Evolutionary conservation across 2,329 filamentous ascomycete species (phyloP).

Genomic region (Penicillium rolfsii): DNA sequence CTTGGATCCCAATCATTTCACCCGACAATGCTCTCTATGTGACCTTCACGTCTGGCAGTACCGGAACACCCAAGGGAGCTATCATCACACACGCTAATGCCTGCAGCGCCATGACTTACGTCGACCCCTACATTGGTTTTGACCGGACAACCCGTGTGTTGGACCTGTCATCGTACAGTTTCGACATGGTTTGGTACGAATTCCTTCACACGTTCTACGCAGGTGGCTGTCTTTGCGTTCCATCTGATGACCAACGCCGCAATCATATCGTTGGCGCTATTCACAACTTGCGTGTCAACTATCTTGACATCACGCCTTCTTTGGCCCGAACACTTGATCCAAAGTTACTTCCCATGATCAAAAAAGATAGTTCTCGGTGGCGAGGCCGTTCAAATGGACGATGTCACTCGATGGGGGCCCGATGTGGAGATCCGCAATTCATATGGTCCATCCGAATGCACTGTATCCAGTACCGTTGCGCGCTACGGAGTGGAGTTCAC

Average conservation of each 20-base stretch:
- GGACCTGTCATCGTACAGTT: slow-evolving; percentile 4
- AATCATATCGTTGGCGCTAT: not conserved
- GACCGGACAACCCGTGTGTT: not conserved
- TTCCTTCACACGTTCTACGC: not conserved
- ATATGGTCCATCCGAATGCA: slow-evolving; percentile 41
- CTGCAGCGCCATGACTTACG: not conserved
- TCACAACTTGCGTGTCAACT: not conserved
- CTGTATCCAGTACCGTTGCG: slow-evolving; percentile 20
- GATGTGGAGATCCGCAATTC: slow-evolving; percentile 32
- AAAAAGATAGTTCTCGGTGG: not conserved
- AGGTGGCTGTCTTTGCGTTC: slow-evolving; percentile 7
- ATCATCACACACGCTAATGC: slow-evolving; percentile 76
- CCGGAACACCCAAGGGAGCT: slow-evolving; percentile 68
- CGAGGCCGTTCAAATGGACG: not conserved
- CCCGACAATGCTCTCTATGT: slow-evolving; percentile 61
- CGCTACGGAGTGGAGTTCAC: no score
- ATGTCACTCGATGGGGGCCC: not conserved
- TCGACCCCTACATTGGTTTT: not conserved
- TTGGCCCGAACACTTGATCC: not conserved
- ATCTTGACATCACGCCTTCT: not conserved
- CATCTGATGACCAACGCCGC: not conserved
- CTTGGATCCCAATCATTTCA: not conserved
- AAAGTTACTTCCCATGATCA: not conserved
- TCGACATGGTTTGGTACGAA: slow-evolving; percentile 5
- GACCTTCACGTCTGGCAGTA: slow-evolving; percentile 70